phyloP scores from a whole-genome alignment of 495 filamentous ascomycete genomes.

The Chaetomidium leptoderma region DNA sequence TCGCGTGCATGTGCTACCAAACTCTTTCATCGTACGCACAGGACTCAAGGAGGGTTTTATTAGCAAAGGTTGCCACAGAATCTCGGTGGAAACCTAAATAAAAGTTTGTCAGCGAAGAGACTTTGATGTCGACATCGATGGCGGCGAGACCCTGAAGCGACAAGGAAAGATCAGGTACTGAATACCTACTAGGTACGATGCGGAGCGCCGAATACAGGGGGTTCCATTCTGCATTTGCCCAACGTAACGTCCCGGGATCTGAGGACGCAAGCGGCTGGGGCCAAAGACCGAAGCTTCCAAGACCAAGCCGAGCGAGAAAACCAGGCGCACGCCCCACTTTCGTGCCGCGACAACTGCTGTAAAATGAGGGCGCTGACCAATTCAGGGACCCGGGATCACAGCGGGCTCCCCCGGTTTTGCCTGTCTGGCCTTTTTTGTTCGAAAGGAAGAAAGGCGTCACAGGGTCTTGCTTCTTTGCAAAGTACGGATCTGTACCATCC shows the following conservation, averaged over 20 bases:
- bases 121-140: too few relatives aligned
- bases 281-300: slow-evolving; percentile 9
- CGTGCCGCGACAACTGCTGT: slow-evolving; percentile 27
- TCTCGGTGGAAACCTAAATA: background rate
- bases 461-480: background rate
- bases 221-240: background rate
- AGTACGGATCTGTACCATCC: background rate
- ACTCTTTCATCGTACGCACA: background rate
- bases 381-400: slow-evolving; percentile 25
- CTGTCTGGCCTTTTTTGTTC: slow-evolving; percentile 15
- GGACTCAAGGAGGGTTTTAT: background rate
- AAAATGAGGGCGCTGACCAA: slow-evolving; percentile 29
- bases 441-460: background rate
- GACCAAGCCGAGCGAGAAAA: background rate
- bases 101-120: too few relatives aligned
- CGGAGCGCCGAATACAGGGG: too few relatives aligned
- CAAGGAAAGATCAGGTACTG: too few relatives aligned
- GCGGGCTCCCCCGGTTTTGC: slow-evolving; percentile 18
- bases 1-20: background rate
- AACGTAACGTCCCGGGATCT: background rate
- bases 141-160: too few relatives aligned
- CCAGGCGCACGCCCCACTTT: slow-evolving; percentile 15
- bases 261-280: slow-evolving; percentile 5
- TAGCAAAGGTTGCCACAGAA: background rate
- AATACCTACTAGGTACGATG: too few relatives aligned